phyloP scores from a whole-genome alignment of 176 grass and related monocot genomes.

The sorghum (Sorghum bicolor) region Sorghum_bicolor_NCBIv3 NC_012870.2:720501-721000 shows the following conservation, averaged over 20 bases:
- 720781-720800: not conserved
- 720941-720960: not conserved
- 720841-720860: not conserved
- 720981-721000: not conserved
- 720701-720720: not conserved
- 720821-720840: not conserved
- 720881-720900: not conserved
- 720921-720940: not conserved
- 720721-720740: not conserved
- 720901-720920: conserved; percentile 1
- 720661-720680: not conserved
- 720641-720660: not conserved
- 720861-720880: not conserved
- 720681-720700: not conserved
- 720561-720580: not conserved
- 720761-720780: not conserved
- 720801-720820: not conserved
- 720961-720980: not conserved
- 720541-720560: not conserved
- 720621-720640: too few species aligned
- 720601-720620: not conserved
- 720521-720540: not conserved
- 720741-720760: not conserved
- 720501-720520: not conserved
- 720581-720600: not conserved